Evolutionary conservation across 441 rosid species (phyloP), one percentile per base, ranked within the genome.

Genomic region (Brassica hybrid): DNA sequence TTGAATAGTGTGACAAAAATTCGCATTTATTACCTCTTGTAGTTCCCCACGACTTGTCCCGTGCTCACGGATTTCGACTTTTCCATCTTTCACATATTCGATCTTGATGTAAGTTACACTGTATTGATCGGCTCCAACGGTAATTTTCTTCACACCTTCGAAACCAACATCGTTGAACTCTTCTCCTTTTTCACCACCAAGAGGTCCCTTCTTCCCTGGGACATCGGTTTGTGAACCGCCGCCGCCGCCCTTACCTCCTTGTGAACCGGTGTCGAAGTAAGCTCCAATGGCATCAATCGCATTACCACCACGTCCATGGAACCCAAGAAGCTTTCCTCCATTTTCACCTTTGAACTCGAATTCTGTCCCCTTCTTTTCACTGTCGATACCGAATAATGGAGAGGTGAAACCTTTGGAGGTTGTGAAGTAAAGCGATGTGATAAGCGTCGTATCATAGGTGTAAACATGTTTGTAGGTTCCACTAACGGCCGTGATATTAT

Each of bases 121-220:
- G n/a, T n/a, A n/a, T n/a, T n/a, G n/a, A n/a, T n/a, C n/a, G n/a
- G 9, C 10, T 16, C 73, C 81, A 0, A 78, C 65, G 2, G 5
- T 12, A 2, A 78, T 6, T 52, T 72, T 78, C 62, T 60, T 78
- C 6, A 78, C 73, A 72, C 77, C 73, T 16, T 72, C 77, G 3
- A 45, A 78, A 72, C 63, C 17, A 2, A 76, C 81, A 36, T 78
- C 77, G 16, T 78, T 59, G n/a, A 72, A 78, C 36, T 21, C 9
- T 3, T 0, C 43, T 66, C 81, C 81, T 1, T 0, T 19, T 11
- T 67, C 27, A 67, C 81, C 73, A 70, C 80, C 80, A 3, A 60
- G 3, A 0, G 36, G 45, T 54, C 69, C 71, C 18, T 0, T 57
- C 61, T 57, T 57, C 4, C 27, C 61, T 0, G 61, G 61, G 13